Conservation (phyloP, 164 flowering plant species). For the Magnolia kwangsiensis region DNA sequence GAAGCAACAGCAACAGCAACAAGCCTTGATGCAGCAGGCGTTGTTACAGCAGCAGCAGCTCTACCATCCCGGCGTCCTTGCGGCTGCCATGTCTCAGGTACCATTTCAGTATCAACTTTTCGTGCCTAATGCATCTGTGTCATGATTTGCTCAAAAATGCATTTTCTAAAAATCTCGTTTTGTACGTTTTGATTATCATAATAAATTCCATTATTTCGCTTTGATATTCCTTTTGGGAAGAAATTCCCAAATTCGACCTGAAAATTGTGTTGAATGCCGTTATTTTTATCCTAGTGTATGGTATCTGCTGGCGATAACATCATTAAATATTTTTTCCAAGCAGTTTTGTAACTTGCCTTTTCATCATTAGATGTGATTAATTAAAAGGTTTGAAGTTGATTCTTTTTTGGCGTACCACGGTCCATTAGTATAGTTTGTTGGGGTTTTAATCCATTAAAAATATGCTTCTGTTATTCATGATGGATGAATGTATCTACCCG, state of each 20-base stretch:
- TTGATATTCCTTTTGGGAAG: background rate
- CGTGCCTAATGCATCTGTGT: background rate
- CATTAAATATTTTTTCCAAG: no score
- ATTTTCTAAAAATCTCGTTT: background rate
- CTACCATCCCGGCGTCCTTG: constrained; percentile 36
- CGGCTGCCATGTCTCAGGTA: constrained; percentile 41
- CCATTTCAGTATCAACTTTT: background rate
- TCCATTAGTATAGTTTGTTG: no score
- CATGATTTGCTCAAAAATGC: background rate
- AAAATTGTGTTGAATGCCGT: background rate
- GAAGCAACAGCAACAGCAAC: constrained; percentile 72
- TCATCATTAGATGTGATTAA: no score
- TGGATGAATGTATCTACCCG: no score
- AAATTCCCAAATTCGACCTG: background rate
- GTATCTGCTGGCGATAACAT: no score
- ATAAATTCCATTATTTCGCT: background rate
- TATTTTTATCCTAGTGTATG: background rate
- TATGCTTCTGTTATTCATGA: no score
- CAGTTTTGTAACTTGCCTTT: no score
- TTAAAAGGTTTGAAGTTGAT: no score
- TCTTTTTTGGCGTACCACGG: no score
- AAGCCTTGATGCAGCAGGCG: constrained; percentile 61
- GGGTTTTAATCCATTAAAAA: no score
- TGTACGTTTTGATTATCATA: background rate
- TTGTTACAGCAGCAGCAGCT: constrained; percentile 54